A percentile compares a stretch with the other conserved stretches of the same genome.
phyloP scores from a whole-genome alignment of 192 early-diverging fungal species.

The Lobulomyces angularis region DNA sequence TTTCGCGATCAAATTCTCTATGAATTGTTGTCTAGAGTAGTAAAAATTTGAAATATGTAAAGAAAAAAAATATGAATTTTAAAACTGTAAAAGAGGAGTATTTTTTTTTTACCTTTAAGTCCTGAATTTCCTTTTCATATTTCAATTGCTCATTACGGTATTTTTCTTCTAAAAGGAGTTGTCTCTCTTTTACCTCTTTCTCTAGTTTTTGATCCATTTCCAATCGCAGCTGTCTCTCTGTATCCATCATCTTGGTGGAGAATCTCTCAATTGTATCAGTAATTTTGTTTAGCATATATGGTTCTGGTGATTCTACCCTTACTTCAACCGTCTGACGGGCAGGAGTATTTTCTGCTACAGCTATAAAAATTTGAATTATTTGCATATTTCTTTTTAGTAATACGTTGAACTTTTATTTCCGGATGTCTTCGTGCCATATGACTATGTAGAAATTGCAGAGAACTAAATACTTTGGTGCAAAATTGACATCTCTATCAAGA shows the following conservation, averaged over 20 bases:
- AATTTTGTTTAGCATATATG: slow-evolving; percentile 1
- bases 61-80: too few species aligned
- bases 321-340: not conserved
- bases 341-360: not conserved
- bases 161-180: slow-evolving; percentile 11
- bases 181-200: slow-evolving; percentile 16
- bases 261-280: not conserved
- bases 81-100: too few species aligned
- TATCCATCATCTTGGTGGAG: slow-evolving; percentile 10
- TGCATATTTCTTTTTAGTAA: too few species aligned
- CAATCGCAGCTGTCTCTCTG: slow-evolving; percentile 10
- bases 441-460: slow-evolving; percentile 16
- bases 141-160: slow-evolving; percentile 17
- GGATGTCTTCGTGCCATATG: slow-evolving; percentile 31
- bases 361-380: slow-evolving; percentile 1
- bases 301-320: not conserved
- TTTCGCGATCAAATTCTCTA: too few species aligned
- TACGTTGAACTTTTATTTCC: slow-evolving; percentile 1
- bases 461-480: slow-evolving; percentile 34
- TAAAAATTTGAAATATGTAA: too few species aligned
- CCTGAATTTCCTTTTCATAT: slow-evolving; percentile 18
- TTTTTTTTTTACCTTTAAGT: slow-evolving; percentile 9
- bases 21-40: too few species aligned
- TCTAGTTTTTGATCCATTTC: slow-evolving; percentile 23
- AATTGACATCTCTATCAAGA: slow-evolving; percentile 17